Evolutionary conservation across 495 filamentous ascomycete genomes (phyloP).

Genomic region (Polyplosphaeria fusca): DNA sequence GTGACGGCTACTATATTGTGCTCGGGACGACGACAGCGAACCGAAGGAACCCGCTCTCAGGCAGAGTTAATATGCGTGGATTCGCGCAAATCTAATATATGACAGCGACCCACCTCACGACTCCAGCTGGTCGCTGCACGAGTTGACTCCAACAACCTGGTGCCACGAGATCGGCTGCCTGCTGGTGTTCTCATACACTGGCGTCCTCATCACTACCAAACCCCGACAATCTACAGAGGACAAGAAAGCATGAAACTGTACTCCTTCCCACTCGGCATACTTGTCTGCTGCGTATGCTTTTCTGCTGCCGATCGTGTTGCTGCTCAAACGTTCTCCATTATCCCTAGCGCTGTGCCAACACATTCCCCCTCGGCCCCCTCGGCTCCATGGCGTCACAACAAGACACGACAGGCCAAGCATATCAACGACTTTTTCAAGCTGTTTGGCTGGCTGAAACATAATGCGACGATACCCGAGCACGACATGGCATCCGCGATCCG

Average conservation of each 20-base stretch:
- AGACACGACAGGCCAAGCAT: slow-evolving; percentile 10
- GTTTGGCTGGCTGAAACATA: slow-evolving; percentile 19
- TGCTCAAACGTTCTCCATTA: slow-evolving; percentile 9
- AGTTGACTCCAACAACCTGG: neutral
- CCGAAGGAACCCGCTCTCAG: neutral
- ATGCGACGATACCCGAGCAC: slow-evolving; percentile 14
- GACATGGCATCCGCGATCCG: slow-evolving; percentile 22
- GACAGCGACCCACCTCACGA: neutral
- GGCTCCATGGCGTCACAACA: slow-evolving; percentile 3
- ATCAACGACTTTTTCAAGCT: slow-evolving; percentile 25
- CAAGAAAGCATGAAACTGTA: neutral
- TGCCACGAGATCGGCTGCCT: neutral
- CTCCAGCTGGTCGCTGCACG: neutral
- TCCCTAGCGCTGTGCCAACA: slow-evolving; percentile 18
- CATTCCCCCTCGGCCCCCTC: neutral
- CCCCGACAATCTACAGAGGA: neutral
- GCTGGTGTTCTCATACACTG: neutral
- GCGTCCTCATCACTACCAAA: neutral
- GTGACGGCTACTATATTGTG: neutral
- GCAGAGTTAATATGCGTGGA: neutral
- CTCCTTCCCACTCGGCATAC: neutral
- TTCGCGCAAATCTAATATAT: neutral
- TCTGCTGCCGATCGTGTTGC: neutral
- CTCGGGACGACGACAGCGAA: slow-evolving; percentile 1
- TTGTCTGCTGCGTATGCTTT: no score